Conservation (phyloP, 1,284 basidiomycete species). For the Gastroboletus turbinatus region DNA sequence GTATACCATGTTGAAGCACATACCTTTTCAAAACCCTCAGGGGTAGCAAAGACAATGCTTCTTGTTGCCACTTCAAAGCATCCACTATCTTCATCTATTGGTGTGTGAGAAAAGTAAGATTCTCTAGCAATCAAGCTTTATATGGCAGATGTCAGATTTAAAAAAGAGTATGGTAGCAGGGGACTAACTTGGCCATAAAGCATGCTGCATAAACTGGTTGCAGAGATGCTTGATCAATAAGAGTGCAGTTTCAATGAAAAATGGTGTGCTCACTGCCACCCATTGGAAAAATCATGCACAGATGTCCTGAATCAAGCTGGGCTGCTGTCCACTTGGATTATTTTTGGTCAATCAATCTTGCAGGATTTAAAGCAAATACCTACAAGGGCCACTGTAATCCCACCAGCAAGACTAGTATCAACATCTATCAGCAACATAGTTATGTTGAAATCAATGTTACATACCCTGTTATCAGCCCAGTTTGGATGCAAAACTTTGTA, state of each 20-base stretch:
- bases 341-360: not conserved
- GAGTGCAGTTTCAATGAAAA: not conserved
- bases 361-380: not conserved
- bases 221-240: not conserved
- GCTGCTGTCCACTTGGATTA: conserved; percentile 15
- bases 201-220: conserved; percentile 28
- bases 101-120: conserved; percentile 21
- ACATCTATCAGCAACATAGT: not conserved
- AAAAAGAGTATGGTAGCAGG: not conserved
- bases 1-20: not conserved
- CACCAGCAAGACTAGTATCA: conserved; percentile 15
- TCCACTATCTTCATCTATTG: not conserved
- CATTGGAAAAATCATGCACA: conserved; percentile 25
- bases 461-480: conserved; percentile 29
- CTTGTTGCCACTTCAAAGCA: not conserved
- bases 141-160: not conserved
- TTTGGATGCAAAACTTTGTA: conserved; percentile 22
- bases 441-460: not conserved
- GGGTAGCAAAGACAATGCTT: conserved; percentile 12
- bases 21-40: conserved; percentile 7
- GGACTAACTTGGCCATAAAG: conserved; percentile 28
- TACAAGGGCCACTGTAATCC: conserved; percentile 16
- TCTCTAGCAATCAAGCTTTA: conserved; percentile 28
- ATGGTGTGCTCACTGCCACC: conserved; percentile 17
- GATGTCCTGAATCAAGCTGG: conserved; percentile 18